Percentiles rank a stretch among this genome's conserved stretches.
Conservation (phyloP, 495 filamentous ascomycete species). For the Hyaloscypha variabilis region DNA sequence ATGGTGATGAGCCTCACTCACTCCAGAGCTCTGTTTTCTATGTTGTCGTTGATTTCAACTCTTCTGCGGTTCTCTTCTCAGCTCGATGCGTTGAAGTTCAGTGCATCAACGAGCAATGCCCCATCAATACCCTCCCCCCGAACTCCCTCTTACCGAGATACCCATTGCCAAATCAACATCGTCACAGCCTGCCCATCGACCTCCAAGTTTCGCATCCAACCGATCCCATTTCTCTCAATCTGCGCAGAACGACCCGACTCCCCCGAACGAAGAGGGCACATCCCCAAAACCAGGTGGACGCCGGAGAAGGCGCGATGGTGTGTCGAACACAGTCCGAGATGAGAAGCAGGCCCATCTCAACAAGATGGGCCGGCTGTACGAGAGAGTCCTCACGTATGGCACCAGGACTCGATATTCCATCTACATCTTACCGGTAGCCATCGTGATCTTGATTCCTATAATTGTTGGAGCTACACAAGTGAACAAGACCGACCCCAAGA, state of each 20-base stretch:
- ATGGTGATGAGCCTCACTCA: background rate
- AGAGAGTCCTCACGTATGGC: constrained; percentile 64
- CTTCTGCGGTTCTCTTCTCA: background rate
- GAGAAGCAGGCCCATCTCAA: constrained; percentile 11
- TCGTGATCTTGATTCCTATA: constrained; percentile 64
- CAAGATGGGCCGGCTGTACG: constrained; percentile 46
- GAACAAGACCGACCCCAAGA: constrained; percentile 44
- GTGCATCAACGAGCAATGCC: background rate
- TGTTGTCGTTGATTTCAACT: background rate
- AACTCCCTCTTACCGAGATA: constrained; percentile 2
- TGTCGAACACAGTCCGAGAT: background rate
- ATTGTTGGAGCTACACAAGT: constrained; percentile 56
- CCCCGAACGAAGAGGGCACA: background rate
- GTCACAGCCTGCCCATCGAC: background rate
- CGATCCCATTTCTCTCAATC: background rate
- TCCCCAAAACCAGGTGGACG: background rate
- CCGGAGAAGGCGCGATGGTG: background rate
- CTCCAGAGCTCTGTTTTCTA: background rate
- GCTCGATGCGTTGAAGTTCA: background rate
- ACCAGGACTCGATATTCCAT: constrained; percentile 67
- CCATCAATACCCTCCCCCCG: background rate
- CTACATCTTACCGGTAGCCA: constrained; percentile 61
- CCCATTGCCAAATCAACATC: constrained; percentile 8
- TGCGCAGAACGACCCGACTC: background rate
- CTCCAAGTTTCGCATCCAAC: constrained; percentile 1